These are phyloP conservation scores for Serendipita sp. DNA, from an alignment of 768 basidiomycete species.

Conservation along the genomic window DNA sequence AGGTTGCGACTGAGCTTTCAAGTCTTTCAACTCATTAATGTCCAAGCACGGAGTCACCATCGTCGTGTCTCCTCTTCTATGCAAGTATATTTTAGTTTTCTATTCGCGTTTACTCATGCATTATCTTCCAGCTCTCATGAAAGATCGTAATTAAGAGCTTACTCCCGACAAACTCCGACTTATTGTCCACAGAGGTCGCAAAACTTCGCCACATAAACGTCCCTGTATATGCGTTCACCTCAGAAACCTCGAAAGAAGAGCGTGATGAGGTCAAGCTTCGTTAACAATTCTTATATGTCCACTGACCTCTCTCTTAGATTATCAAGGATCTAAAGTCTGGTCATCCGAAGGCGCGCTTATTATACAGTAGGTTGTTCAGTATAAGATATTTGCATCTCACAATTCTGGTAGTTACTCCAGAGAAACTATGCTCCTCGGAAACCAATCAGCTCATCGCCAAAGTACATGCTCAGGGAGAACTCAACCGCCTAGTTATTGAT, in stretches of 20 bases:
- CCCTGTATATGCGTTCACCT: slow-evolving; percentile 43
- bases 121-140: slow-evolving; percentile 47
- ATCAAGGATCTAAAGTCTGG: slow-evolving; percentile 42
- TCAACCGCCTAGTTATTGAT: slow-evolving; percentile 66
- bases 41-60: slow-evolving; percentile 50
- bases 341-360: slow-evolving; percentile 39
- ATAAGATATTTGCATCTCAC: not conserved
- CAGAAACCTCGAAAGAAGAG: slow-evolving; percentile 42
- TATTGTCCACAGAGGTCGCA: slow-evolving; percentile 37
- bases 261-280: slow-evolving; percentile 32
- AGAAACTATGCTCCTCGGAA: slow-evolving; percentile 42
- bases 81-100: slow-evolving; percentile 22
- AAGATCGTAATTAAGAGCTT: slow-evolving; percentile 40
- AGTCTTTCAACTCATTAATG: not conserved
- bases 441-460: slow-evolving; percentile 34
- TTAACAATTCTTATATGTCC: not conserved
- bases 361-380: slow-evolving; percentile 44
- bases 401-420: slow-evolving; percentile 47
- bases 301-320: slow-evolving; percentile 28
- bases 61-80: slow-evolving; percentile 61
- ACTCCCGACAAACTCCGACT: not conserved
- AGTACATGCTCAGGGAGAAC: slow-evolving; percentile 35
- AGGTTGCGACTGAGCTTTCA: slow-evolving; percentile 8
- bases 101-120: not conserved
- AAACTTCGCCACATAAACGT: slow-evolving; percentile 39